phyloP scores from a whole-genome alignment of 169 alveolate genomes.

The Amoebophrya sp. region DNA sequence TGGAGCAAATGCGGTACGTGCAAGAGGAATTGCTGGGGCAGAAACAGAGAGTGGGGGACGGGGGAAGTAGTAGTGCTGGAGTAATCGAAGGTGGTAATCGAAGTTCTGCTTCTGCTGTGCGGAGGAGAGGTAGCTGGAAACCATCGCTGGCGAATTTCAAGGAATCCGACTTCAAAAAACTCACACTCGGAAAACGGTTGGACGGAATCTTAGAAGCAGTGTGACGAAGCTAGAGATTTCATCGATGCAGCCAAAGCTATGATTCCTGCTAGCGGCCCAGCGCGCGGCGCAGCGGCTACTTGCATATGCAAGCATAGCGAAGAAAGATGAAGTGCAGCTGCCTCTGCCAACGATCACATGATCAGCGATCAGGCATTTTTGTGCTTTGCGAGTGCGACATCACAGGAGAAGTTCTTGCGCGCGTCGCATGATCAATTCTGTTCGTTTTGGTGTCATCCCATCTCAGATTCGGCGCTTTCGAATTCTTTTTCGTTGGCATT shows the following conservation, averaged over 20 bases:
- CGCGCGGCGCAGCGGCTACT: neutral
- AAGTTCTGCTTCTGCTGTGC: neutral
- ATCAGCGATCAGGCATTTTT: neutral
- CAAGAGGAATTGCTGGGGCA: neutral
- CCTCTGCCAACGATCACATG: neutral
- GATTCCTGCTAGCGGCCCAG: too few species aligned
- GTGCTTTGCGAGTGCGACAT: neutral
- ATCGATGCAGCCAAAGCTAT: too few species aligned
- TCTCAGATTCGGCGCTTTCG: neutral
- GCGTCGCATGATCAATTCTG: too few species aligned
- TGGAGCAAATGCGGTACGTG: neutral
- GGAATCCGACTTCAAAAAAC: neutral
- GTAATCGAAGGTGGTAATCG: neutral
- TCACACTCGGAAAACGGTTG: neutral
- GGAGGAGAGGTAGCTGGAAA: neutral
- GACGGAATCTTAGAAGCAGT: neutral
- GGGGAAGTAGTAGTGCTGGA: neutral
- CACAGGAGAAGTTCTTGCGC: neutral
- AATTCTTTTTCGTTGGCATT: neutral
- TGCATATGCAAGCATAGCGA: neutral
- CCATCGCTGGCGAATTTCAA: neutral
- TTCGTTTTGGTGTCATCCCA: too few species aligned
- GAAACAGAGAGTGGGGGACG: neutral
- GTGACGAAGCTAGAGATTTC: neutral
- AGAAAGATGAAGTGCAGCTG: neutral